Evolutionary conservation across 1,139 yeast genomes (phyloP), one percentile per base, ranked within the genome.

Genomic region (Yamadazyma atlantica): DNA sequence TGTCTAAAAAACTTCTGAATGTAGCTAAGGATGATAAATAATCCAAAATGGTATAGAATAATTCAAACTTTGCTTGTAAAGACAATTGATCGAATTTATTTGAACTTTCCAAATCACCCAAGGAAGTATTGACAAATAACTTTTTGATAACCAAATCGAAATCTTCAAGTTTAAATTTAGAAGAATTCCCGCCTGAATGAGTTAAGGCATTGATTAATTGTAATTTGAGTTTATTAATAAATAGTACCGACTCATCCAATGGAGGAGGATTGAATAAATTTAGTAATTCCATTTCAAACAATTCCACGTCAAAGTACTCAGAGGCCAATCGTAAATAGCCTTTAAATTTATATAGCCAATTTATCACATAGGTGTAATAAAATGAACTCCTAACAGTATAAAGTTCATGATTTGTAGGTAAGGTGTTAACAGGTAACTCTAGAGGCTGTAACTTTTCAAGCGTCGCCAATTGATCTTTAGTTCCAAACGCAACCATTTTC

Each of bases 201-300:
- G 50, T 39, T 19, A 49, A 30, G 4, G 31, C 27, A 23, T 45
- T 58, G 30, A 78, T 58, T 38, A 79, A 54, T 9, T 68, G 67
- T 9, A 59, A 43, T 44, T 73, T 68, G 37, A 75, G 55, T 41
- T 62, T 69, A 43, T 69, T 65, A 29, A 73, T 51, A 41, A 76
- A 71, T 28, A 64, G 52, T 4, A 51, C 55, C 35, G 57, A 46
- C 23, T 59, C 64, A 41, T 62, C 66, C 29, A 60, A 47, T 1
- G 75, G 75, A 4, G 60, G 63, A 23, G 67, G 66, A 33, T 46
- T 38, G 6, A 60, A 68, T 44, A 69, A 56, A 38, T 71, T 65
- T 29, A 77, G 53, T 21, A 78, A 58, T 48, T 78, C 83, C 47
- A 75, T 70, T 49, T 78, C 83, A 41, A 77, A 74, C 34, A 76